phyloP scores from a whole-genome alignment of 2,329 filamentous ascomycete genomes.

The Alternaria brassicae region DNA sequence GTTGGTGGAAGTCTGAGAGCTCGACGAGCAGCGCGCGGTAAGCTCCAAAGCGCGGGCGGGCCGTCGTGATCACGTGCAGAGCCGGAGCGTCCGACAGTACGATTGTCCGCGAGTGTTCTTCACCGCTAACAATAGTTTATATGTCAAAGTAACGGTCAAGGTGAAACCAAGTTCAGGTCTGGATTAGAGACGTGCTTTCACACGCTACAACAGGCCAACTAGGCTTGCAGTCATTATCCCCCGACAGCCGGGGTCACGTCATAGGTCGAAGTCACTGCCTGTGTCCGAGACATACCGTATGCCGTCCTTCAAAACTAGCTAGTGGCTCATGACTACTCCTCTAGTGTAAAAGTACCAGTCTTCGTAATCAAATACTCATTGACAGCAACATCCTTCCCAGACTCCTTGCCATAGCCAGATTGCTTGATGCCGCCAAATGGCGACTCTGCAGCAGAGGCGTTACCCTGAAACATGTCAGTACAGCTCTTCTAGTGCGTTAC shows the following conservation, averaged over 20 bases:
- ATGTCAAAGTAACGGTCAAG: neutral
- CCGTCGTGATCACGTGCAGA: conserved; percentile 24
- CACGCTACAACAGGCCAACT: neutral
- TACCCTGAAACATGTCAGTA: conserved; percentile 52
- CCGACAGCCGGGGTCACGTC: neutral
- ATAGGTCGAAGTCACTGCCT: conserved; percentile 1
- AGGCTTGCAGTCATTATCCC: neutral
- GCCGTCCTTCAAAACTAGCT: neutral
- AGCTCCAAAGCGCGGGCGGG: conserved; percentile 12
- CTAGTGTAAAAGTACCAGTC: conserved; percentile 69
- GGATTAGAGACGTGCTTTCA: neutral
- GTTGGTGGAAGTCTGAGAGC: conserved; percentile 11
- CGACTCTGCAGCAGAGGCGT: conserved; percentile 69
- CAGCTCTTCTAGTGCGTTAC: neutral
- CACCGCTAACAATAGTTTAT: neutral
- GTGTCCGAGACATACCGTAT: conserved; percentile 1
- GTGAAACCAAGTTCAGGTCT: neutral
- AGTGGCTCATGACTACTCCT: conserved; percentile 39
- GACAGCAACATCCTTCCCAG: conserved; percentile 70
- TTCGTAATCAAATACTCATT: conserved; percentile 69
- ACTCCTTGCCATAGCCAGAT: conserved; percentile 72
- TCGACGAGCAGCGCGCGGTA: conserved; percentile 12
- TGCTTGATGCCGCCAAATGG: conserved; percentile 74
- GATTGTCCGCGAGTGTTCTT: neutral
- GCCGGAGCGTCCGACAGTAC: neutral